phyloP scores from a whole-genome alignment of 805 yeast genomes.

The Teunomyces funiuensis region DNA sequence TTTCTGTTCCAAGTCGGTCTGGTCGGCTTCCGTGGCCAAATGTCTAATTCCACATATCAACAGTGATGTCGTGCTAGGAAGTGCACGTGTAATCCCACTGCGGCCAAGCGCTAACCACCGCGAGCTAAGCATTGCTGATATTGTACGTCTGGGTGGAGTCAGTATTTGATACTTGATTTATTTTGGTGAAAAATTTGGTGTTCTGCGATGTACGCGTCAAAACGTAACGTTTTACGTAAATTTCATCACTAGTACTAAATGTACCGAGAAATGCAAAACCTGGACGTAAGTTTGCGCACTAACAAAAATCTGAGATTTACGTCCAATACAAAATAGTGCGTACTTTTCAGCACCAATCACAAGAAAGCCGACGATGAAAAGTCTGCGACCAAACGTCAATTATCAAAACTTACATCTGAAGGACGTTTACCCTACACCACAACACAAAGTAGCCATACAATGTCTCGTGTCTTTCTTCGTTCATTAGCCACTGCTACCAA shows the following conservation, averaged over 20 bases:
- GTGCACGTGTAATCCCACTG: constrained; percentile 2
- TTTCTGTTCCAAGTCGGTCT: constrained; percentile 77
- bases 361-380: constrained; percentile 5
- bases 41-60: constrained; percentile 4
- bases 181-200: constrained; percentile 1
- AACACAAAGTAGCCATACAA: constrained; percentile 7
- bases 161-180: constrained; percentile 1
- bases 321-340: not conserved
- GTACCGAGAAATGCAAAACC: not conserved
- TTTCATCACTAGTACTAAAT: not conserved
- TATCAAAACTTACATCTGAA: constrained; percentile 4
- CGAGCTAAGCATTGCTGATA: constrained; percentile 1
- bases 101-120: constrained; percentile 2
- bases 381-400: constrained; percentile 5
- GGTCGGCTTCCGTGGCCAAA: constrained; percentile 23
- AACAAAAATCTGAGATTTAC: not conserved
- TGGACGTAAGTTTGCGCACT: not conserved
- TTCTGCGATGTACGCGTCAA: constrained; percentile 1
- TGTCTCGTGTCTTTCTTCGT: constrained; percentile 63
- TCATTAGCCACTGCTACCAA: constrained; percentile 70
- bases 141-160: not conserved
- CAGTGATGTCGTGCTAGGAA: constrained; percentile 1
- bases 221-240: not conserved
- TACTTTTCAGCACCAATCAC: constrained; percentile 5
- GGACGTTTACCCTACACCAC: constrained; percentile 6